phyloP scores from a whole-genome alignment of 176 grass and related monocot genomes.

The Dactylis glomerata region DNA sequence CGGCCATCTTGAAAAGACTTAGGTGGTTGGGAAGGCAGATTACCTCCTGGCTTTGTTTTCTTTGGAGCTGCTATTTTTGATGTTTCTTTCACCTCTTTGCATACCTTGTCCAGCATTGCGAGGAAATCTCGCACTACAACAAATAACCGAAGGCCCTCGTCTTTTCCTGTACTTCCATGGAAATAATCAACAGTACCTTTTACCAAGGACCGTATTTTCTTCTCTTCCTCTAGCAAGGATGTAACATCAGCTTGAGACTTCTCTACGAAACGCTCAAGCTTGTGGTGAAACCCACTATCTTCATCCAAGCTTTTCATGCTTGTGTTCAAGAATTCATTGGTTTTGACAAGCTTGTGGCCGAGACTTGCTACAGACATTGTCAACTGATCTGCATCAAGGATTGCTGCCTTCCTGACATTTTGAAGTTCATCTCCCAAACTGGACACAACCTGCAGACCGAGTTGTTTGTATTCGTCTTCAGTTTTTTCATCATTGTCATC shows the following conservation, averaged over 20 bases:
- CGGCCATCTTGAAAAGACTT: slow-evolving; percentile 42
- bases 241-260: slow-evolving; percentile 46
- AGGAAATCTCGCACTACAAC: slow-evolving; percentile 77
- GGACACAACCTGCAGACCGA: slow-evolving; percentile 72
- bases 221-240: slow-evolving; percentile 64
- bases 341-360: slow-evolving; percentile 58
- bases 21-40: slow-evolving; percentile 5
- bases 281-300: slow-evolving; percentile 68
- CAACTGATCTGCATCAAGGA: slow-evolving; percentile 69
- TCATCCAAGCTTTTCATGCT: slow-evolving; percentile 63
- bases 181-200: slow-evolving; percentile 65
- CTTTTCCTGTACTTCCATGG: slow-evolving; percentile 71
- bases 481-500: slow-evolving; percentile 32
- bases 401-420: slow-evolving; percentile 74
- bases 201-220: slow-evolving; percentile 66
- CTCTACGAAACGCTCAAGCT: slow-evolving; percentile 56
- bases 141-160: slow-evolving; percentile 81
- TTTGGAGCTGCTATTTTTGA: slow-evolving; percentile 32
- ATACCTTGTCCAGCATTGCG: slow-evolving; percentile 69
- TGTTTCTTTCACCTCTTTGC: slow-evolving; percentile 79
- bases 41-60: slow-evolving; percentile 28
- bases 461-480: slow-evolving; percentile 58
- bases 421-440: slow-evolving; percentile 61
- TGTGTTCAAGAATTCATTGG: slow-evolving; percentile 75
- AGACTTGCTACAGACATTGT: slow-evolving; percentile 51